Evolutionary conservation across 2,329 filamentous ascomycete species (phyloP).

Genomic region (Metarhizium guizhouense): DNA sequence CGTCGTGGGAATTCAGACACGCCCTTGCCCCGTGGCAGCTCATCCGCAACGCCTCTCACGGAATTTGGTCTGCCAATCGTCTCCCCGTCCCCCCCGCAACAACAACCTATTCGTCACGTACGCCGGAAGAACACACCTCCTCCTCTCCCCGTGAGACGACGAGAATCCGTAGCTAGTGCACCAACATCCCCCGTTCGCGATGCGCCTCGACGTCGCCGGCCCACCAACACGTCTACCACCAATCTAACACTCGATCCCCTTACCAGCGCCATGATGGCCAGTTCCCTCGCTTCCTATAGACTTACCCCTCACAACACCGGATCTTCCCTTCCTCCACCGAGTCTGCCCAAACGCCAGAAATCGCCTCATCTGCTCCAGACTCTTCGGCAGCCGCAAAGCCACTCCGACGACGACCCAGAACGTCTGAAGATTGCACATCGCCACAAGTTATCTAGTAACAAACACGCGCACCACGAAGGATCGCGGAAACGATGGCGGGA

Average conservation of each 20-base stretch:
- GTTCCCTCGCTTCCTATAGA: slow-evolving; percentile 60
- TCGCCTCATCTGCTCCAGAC: slow-evolving; percentile 55
- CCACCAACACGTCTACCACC: slow-evolving; percentile 20
- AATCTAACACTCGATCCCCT: slow-evolving; percentile 54
- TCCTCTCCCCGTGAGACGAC: slow-evolving; percentile 8
- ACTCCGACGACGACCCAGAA: slow-evolving; percentile 44
- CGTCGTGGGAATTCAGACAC: slow-evolving; percentile 8
- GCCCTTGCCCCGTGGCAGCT: background rate
- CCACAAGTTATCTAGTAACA: slow-evolving; percentile 43
- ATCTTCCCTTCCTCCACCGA: slow-evolving; percentile 23
- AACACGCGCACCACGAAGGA: slow-evolving; percentile 70
- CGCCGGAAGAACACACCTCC: slow-evolving; percentile 4
- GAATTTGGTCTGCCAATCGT: slow-evolving; percentile 8
- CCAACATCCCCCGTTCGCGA: slow-evolving; percentile 27
- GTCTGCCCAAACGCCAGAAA: slow-evolving; percentile 32
- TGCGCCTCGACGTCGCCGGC: slow-evolving; percentile 15
- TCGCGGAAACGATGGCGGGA: slow-evolving; percentile 70
- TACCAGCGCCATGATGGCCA: slow-evolving; percentile 66
- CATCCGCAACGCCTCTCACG: slow-evolving; percentile 1
- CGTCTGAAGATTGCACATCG: slow-evolving; percentile 36
- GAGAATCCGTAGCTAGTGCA: slow-evolving; percentile 15
- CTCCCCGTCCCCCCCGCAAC: background rate
- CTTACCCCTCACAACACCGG: slow-evolving; percentile 31
- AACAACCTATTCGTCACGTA: slow-evolving; percentile 3
- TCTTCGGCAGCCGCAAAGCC: slow-evolving; percentile 46